Conservation (phyloP, 805 yeast species). For the Yarrowia phangngaensis region DNA sequence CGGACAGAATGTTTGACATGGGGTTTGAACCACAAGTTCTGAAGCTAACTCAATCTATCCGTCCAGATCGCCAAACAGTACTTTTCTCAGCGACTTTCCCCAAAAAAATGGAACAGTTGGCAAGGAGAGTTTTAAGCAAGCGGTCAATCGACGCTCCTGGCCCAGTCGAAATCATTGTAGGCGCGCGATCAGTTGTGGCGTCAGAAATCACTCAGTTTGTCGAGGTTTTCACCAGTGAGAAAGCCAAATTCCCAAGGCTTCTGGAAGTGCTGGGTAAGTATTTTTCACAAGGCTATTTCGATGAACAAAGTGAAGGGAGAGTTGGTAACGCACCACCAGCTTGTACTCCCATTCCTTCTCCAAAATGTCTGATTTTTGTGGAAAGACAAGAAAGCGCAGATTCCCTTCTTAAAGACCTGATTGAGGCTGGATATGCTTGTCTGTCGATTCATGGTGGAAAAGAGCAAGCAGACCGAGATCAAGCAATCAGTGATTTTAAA, state of each 20-base stretch:
- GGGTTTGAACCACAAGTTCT: constrained; percentile 96
- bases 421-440: constrained; percentile 53
- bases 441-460: constrained; percentile 88
- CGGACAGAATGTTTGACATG: constrained; percentile 93
- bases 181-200: constrained; percentile 76
- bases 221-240: constrained; percentile 50
- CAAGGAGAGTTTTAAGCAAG: constrained; percentile 55
- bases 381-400: constrained; percentile 90
- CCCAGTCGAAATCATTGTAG: constrained; percentile 76
- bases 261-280: constrained; percentile 51
- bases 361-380: constrained; percentile 64
- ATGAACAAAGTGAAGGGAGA: constrained; percentile 38
- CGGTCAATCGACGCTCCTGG: constrained; percentile 1
- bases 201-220: constrained; percentile 72
- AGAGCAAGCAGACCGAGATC: constrained; percentile 75
- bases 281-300: constrained; percentile 33
- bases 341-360: background rate
- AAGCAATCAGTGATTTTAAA: constrained; percentile 67
- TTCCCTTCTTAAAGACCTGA: constrained; percentile 52
- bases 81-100: constrained; percentile 95
- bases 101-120: constrained; percentile 67
- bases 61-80: constrained; percentile 87
- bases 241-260: constrained; percentile 54
- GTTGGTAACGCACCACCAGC: background rate
- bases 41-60: constrained; percentile 66